Conservation (phyloP, 108 stramenopile species). For the Craspedostauros australis region DNA sequence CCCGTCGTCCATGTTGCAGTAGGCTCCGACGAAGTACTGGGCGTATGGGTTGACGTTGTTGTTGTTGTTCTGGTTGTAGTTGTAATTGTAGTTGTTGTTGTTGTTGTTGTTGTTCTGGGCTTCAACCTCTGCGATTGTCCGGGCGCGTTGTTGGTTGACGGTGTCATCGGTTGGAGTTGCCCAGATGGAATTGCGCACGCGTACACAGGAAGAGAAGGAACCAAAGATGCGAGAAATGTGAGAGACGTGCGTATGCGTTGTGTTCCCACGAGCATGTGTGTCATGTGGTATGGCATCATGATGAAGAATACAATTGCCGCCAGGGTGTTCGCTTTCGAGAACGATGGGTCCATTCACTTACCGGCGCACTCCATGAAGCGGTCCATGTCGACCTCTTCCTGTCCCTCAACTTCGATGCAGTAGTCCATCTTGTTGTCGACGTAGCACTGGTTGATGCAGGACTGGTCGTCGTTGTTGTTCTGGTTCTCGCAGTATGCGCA, state of each 20-base stretch:
- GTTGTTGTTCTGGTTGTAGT: constrained; percentile 42
- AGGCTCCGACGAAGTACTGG: constrained; percentile 64
- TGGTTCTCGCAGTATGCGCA: constrained; percentile 71
- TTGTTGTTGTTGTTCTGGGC: constrained; percentile 42
- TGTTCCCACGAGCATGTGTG: not conserved
- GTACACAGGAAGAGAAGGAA: constrained; percentile 10
- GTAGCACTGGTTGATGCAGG: constrained; percentile 48
- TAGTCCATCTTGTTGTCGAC: constrained; percentile 34
- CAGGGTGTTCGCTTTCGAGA: not conserved
- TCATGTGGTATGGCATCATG: not conserved
- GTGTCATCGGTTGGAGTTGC: no score
- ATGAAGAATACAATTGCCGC: not conserved
- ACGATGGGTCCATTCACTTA: constrained; percentile 13
- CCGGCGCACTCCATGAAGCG: constrained; percentile 50
- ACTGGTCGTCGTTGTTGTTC: constrained; percentile 50
- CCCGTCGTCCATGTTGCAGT: constrained; percentile 58
- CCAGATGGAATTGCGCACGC: no score
- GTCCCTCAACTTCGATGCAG: constrained; percentile 38
- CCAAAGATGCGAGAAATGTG: constrained; percentile 1
- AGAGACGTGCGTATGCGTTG: constrained; percentile 1
- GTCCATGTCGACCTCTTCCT: constrained; percentile 40
- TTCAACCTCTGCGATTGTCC: constrained; percentile 38
- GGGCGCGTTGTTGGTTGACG: no score
- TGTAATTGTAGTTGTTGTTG: constrained; percentile 40
- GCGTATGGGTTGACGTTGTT: constrained; percentile 31